Base-by-base conservation (phyloP, 106 monocot species). In the Phalaenopsis aphrodite region DNA sequence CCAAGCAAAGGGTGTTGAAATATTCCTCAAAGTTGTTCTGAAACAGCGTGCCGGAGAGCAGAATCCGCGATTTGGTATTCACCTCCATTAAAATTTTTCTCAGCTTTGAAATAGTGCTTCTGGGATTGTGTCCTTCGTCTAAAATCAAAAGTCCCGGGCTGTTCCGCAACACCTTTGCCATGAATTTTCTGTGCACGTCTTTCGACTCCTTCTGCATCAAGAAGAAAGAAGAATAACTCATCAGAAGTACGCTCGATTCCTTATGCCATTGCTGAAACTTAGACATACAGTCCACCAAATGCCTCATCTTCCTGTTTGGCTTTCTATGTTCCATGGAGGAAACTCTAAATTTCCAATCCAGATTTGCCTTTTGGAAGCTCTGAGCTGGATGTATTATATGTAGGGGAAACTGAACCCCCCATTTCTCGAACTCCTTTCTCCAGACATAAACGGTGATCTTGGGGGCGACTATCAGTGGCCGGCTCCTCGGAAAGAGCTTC, bases 11-110 rank as follows among this genome's bases (percentile, higher is more conserved):
- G 3, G 90, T 94, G 79, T 94, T 91, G 82, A 90, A 94, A 64
- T 91, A 92, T 69, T 94, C 94, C 74, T 85, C 88, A 83, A 94
- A 92, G 81, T 94, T 94, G 76, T 94, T 94, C 45, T 94, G 94
- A 78, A 91, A 91, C 10, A 90, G 76, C 5, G 91, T 94, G 16
- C 91, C 91, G 8, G 91, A 94, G 41, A 94, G 83, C 80, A 94
- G 85, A 65, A 91, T 83, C 81, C 94, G 83, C 5, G 72, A 83
- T 72, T 90, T 86, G 19, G 94, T 94, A 4, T 90, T 87, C 79
- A 88, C 88, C 73, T 82, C 82, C 91, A 91, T 94, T 82, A 94
- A 75, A 1, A 81, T 66, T 69, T 74, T 91, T 72, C 94, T 85
- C 15, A 94, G 78, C 78, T 94, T 89, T 4, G 91, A 91, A 23